Evolutionary conservation across 2,329 filamentous ascomycete genomes (phyloP), one percentile per base, ranked within the genome.

Genomic region (Xylariomycetidae sp.): DNA sequence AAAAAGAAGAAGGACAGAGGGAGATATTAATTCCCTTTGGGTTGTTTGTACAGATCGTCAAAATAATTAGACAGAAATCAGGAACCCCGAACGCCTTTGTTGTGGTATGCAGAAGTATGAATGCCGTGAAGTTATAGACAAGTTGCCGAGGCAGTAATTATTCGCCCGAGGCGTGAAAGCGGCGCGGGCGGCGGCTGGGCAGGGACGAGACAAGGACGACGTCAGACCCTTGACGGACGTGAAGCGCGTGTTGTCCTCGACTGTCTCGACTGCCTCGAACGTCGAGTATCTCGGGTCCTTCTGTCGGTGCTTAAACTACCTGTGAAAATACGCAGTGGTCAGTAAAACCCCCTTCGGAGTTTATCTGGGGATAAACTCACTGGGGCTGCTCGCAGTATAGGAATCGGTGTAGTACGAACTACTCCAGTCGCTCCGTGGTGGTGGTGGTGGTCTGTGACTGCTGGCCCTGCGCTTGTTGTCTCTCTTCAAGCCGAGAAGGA

Each of bases 361-460:
- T 49, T 44, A 48, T 47, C 38, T 35, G 30, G 23, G 40, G 41
- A 44, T 45, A 44, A 51, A 73, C 72, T 70, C 62, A 75, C 72
- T 74, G 42, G 67, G 67, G 49, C 57, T 68, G 44, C 59, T 66
- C 42, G 63, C 66, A 15, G 66, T 68, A 55, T 74, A 77, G 32
- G 67, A 72, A 50, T 71, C 70, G 41, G 69, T 70, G 33, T 65
- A 76, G 53, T 73, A 71, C 53, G 62, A 70, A 58, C 73, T 72
- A 52, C 62, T 61, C 41, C 60, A 46, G 49, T 68, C 54, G 62
- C 67, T 70, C 37, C 64, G 56, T 13, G 66, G 49, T 30, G 58
- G 61, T n/a, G n/a, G n/a, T n/a, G n/a, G n/a, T n/a, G n/a, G n/a
- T 30, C 53, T 43, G 25, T 61, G 50, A 49, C 64, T 64, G 41